Base-by-base conservation (phyloP, 352 stramenopile species). In the Globisporangium heterothallicum region DNA sequence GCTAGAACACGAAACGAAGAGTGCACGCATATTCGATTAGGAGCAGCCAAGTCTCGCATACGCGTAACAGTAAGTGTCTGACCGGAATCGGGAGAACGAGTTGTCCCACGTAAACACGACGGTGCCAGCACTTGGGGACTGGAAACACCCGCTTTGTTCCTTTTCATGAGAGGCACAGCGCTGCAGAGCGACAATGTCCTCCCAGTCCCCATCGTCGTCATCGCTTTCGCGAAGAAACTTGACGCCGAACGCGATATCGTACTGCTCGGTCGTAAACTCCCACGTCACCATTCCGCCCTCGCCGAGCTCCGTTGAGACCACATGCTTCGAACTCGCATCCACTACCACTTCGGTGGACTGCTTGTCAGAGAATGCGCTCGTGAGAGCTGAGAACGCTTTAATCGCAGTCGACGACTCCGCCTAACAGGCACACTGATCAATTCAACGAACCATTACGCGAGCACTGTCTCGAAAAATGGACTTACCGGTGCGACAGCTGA, bases 81-180 rank as follows among this genome's bases (percentile, higher is more conserved):
- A 88, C 77, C 74, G 68, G 34, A 84, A 61, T 13, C 67, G 43
- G 0, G 77, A 88, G 45, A 74, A 84, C 6, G 56, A 69, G 53
- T 88, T 88, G 52, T 85, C 68, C 77, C 77, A 88, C 21, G 57
- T 85, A 46, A 84, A 66, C 21, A 78, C 53, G 41, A 84, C 52
- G 6, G 70, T 88, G 2, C 77, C 72, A 7, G 59, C 42, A 27
- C 2, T 57, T 8, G 44, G 34, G 18, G 74, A 42, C 24, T 60
- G 45, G 35, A 78, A 88, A 6, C 47, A 62, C 19, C 70, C 74
- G 8, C 22, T 71, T 25, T 80, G 66, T 47, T 77, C 57, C 9
- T 69, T 49, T 6, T 62, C 36, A 42, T 78, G 61, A 2, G 64
- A 63, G 22, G 58, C 35, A 6, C 53, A 63, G 21, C 74, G 71